Percentiles rank a stretch among this genome's conserved stretches.
Evolutionary conservation across 805 yeast genomes (phyloP).

Genomic region (Ascoidea rubescens): DNA sequence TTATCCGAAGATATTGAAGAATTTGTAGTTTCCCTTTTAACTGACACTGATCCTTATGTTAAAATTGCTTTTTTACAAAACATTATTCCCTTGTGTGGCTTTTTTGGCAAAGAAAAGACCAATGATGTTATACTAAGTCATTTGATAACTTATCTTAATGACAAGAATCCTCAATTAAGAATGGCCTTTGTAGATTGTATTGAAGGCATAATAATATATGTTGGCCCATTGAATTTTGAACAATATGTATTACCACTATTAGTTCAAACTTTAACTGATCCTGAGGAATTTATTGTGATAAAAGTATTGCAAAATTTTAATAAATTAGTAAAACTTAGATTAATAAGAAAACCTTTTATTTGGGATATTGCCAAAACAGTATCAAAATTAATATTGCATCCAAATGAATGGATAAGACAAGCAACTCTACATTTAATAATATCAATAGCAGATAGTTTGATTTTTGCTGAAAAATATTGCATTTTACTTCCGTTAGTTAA

Average conservation of each 20-base stretch:
- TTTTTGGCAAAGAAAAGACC: conserved; percentile 77
- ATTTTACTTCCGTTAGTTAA: conserved; percentile 69
- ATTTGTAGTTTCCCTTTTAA: conserved; percentile 48
- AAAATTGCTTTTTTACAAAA: conserved; percentile 55
- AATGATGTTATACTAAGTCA: conserved; percentile 85
- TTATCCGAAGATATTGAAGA: conserved; percentile 47
- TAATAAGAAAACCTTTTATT: conserved; percentile 33
- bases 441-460: conserved; percentile 44
- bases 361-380: conserved; percentile 42
- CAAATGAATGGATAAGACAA: conserved; percentile 76
- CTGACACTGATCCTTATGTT: conserved; percentile 55
- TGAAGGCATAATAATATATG: conserved; percentile 59
- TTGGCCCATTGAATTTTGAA: conserved; percentile 73
- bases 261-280: conserved; percentile 70
- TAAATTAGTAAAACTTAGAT: conserved; percentile 41
- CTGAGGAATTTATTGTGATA: conserved; percentile 70
- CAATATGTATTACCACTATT: conserved; percentile 79
- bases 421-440: conserved; percentile 47
- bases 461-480: conserved; percentile 73
- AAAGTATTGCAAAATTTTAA: conserved; percentile 48
- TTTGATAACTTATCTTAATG: conserved; percentile 82
- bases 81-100: conserved; percentile 65
- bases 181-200: conserved; percentile 60
- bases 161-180: conserved; percentile 51
- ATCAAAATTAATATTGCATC: conserved; percentile 59